phyloP scores from a whole-genome alignment of 2,329 filamentous ascomycete species.

The Seiridium cupressi region DNA sequence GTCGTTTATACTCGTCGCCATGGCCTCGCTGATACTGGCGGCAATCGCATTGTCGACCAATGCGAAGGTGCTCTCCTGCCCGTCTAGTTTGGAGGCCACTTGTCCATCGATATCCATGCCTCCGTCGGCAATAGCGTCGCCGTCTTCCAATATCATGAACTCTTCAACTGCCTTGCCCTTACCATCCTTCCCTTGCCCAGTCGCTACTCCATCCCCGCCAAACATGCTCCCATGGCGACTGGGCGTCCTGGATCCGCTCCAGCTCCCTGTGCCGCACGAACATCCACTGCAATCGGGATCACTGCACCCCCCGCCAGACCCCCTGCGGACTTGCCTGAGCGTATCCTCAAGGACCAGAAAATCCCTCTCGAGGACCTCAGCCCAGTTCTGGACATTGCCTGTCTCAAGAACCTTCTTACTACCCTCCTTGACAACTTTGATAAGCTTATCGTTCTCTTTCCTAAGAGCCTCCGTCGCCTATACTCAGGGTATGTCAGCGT shows the following conservation, averaged over 20 bases:
- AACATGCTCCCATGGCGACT: slow-evolving; percentile 23
- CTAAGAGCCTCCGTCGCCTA: slow-evolving; percentile 56
- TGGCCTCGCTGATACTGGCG: slow-evolving; percentile 27
- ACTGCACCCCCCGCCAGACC: slow-evolving; percentile 10
- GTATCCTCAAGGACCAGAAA: slow-evolving; percentile 66
- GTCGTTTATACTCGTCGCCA: slow-evolving; percentile 24
- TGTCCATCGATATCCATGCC: slow-evolving; percentile 6
- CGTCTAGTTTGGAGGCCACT: neutral
- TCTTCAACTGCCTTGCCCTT: slow-evolving; percentile 11
- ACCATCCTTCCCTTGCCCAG: slow-evolving; percentile 8
- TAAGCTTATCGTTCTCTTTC: slow-evolving; percentile 64
- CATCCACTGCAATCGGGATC: slow-evolving; percentile 15
- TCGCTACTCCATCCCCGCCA: slow-evolving; percentile 23
- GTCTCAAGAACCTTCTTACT: slow-evolving; percentile 71
- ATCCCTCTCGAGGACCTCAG: slow-evolving; percentile 73
- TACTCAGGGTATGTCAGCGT: no score
- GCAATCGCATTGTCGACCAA: slow-evolving; percentile 22
- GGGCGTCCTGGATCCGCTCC: slow-evolving; percentile 22
- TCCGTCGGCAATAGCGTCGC: neutral
- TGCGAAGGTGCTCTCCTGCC: slow-evolving; percentile 4
- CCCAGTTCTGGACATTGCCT: slow-evolving; percentile 84
- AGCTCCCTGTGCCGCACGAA: slow-evolving; percentile 25
- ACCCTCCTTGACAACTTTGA: slow-evolving; percentile 61
- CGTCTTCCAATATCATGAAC: neutral
- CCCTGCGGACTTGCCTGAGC: slow-evolving; percentile 49